phyloP scores from a whole-genome alignment of 192 early-diverging fungal species.

The Linnemannia elongata region DNA sequence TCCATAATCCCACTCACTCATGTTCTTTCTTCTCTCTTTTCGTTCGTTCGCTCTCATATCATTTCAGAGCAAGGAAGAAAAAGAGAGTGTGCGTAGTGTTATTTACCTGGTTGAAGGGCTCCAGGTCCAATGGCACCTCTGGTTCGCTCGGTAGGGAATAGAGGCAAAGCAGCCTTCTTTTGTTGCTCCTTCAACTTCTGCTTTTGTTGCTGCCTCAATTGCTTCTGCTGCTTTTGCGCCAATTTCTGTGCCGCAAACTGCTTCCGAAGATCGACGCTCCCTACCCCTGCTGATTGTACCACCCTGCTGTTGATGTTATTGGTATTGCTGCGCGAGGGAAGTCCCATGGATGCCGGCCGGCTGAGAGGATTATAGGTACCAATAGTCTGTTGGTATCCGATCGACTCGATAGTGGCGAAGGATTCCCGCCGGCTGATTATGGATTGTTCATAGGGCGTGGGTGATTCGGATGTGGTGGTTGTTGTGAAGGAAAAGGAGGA shows the following conservation, averaged over 20 bases:
- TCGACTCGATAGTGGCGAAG: background rate
- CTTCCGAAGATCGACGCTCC: constrained; percentile 2
- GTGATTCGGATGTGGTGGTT: background rate
- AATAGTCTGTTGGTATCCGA: background rate
- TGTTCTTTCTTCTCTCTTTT: background rate
- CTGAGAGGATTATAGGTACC: background rate
- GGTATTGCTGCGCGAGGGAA: background rate
- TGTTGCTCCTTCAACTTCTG: constrained; percentile 3
- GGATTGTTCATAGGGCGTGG: background rate
- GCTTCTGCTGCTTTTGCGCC: constrained; percentile 13
- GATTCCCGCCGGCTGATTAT: background rate
- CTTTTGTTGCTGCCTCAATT: constrained; percentile 29
- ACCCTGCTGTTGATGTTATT: background rate
- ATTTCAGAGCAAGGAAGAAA: background rate
- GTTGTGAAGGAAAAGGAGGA: background rate
- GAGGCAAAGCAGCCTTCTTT: constrained; percentile 24
- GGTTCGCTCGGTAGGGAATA: constrained; percentile 46
- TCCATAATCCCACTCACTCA: background rate
- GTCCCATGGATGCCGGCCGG: background rate
- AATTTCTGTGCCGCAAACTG: constrained; percentile 12
- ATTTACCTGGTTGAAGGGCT: constrained; percentile 38
- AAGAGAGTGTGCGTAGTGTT: background rate
- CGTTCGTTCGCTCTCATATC: background rate
- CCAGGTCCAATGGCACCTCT: constrained; percentile 24
- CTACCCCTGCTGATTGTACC: background rate